These are phyloP conservation scores for Penicillium lividum DNA, from an alignment of 495 filamentous ascomycete genomes.

Conservation along the genomic window DNA sequence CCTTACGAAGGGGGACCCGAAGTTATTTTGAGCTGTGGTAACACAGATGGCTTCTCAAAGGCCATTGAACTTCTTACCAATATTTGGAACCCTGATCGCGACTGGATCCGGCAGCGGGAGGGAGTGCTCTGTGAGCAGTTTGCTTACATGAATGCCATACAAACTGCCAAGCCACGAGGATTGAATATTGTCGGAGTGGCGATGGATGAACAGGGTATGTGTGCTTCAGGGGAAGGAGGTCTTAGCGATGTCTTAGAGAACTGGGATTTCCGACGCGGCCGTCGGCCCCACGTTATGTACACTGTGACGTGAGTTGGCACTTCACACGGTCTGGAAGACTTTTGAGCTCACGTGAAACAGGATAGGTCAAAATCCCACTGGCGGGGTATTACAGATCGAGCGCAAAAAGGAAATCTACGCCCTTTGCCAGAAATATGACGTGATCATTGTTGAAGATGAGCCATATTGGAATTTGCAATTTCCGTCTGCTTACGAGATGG, in stretches of 20 bases:
- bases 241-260: slow-evolving; percentile 75
- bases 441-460: slow-evolving; percentile 92
- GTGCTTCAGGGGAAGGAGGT: slow-evolving; percentile 62
- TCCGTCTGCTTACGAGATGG: slow-evolving; percentile 58
- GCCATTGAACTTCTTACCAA: slow-evolving; percentile 69
- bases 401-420: slow-evolving; percentile 77
- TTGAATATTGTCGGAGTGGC: slow-evolving; percentile 69
- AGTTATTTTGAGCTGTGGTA: slow-evolving; percentile 72
- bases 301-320: slow-evolving; percentile 72
- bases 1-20: slow-evolving; percentile 78
- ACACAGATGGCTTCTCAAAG: slow-evolving; percentile 84
- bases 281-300: slow-evolving; percentile 82
- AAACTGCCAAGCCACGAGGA: slow-evolving; percentile 65
- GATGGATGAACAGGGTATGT: slow-evolving; percentile 80
- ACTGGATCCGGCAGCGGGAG: slow-evolving; percentile 66
- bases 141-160: slow-evolving; percentile 72
- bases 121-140: slow-evolving; percentile 77
- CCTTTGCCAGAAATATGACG: slow-evolving; percentile 79
- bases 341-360: slow-evolving; percentile 38
- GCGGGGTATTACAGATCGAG: slow-evolving; percentile 65
- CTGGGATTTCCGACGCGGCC: slow-evolving; percentile 74
- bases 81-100: slow-evolving; percentile 66
- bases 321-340: neutral
- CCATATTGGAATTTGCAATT: slow-evolving; percentile 97
- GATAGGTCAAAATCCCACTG: slow-evolving; percentile 90